phyloP scores from a whole-genome alignment of 768 basidiomycete genomes.

The Pisolithus microcarpus region DNA sequence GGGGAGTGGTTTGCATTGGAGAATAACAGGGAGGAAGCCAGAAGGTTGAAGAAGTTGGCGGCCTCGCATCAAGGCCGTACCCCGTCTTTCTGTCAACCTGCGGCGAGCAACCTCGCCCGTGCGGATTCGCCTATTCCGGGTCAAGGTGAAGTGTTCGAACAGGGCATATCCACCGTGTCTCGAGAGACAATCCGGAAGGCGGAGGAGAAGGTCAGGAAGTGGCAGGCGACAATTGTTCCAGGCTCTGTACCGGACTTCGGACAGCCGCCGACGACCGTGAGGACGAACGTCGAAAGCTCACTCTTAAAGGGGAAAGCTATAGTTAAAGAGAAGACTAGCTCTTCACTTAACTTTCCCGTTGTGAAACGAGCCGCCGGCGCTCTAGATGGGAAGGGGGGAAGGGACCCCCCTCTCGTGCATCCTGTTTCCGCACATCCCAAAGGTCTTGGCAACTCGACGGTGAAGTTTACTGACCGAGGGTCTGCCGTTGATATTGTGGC shows the following conservation, averaged over 20 bases:
- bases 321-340: constrained; percentile 9
- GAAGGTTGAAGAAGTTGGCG: constrained; percentile 12
- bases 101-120: constrained; percentile 1
- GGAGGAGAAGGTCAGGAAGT: constrained; percentile 29
- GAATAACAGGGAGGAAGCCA: constrained; percentile 19
- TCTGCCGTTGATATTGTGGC: background rate
- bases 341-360: constrained; percentile 38
- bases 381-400: constrained; percentile 18
- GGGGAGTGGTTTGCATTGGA: constrained; percentile 45
- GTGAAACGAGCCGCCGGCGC: constrained; percentile 30
- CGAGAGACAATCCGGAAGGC: constrained; percentile 22
- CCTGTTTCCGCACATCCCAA: constrained; percentile 2
- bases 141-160: constrained; percentile 3
- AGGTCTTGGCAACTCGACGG: constrained; percentile 7
- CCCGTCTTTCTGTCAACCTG: background rate
- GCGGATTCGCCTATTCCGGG: background rate
- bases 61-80: constrained; percentile 6
- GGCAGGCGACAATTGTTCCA: constrained; percentile 27
- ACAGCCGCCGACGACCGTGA: background rate
- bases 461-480: constrained; percentile 10
- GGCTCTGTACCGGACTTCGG: constrained; percentile 10
- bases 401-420: constrained; percentile 1
- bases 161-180: constrained; percentile 12
- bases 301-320: constrained; percentile 15
- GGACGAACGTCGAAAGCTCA: background rate